phyloP scores from a whole-genome alignment of 805 yeast genomes.

The Starmerella riodocensis region DNA sequence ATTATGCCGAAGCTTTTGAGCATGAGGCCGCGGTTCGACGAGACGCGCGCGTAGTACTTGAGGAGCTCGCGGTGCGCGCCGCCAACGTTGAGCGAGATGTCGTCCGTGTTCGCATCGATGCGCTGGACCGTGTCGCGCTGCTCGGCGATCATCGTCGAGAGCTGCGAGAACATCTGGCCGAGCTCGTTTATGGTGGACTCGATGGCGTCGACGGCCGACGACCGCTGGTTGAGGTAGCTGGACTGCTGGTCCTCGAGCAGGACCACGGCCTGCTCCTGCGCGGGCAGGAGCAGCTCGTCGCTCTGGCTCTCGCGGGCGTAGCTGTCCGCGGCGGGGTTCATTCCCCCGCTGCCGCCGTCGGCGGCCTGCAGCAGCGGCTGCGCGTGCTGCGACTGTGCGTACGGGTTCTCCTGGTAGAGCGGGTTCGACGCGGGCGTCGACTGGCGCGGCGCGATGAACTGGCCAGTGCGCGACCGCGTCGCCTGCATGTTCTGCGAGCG shows the following conservation, averaged over 20 bases:
- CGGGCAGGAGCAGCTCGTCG: conserved; percentile 55
- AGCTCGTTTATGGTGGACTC: conserved; percentile 96
- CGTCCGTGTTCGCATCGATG: conserved; percentile 90
- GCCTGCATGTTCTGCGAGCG: conserved; percentile 76
- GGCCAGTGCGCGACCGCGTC: conserved; percentile 70
- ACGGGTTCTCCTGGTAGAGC: conserved; percentile 24
- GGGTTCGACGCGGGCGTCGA: conserved; percentile 26
- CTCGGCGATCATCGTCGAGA: conserved; percentile 95
- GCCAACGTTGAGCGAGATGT: conserved; percentile 70
- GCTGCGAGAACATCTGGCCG: conserved; percentile 83
- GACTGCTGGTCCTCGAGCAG: conserved; percentile 72
- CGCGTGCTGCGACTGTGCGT: conserved; percentile 20
- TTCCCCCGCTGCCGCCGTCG: conserved; percentile 1
- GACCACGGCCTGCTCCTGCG: conserved; percentile 70
- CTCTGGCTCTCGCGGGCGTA: conserved; percentile 16
- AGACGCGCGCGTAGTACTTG: conserved; percentile 75
- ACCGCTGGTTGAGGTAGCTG: conserved; percentile 68
- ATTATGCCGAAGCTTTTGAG: conserved; percentile 79
- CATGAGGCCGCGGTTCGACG: conserved; percentile 86
- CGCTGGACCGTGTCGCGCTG: conserved; percentile 94
- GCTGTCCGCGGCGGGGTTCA: conserved; percentile 16
- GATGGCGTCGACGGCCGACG: conserved; percentile 85
- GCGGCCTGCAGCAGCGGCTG: conserved; percentile 23
- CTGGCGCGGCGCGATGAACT: conserved; percentile 45
- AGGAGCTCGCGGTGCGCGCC: conserved; percentile 92